Conservation (phyloP, 768 basidiomycete genomes). For the Podaxis sp. region DNA sequence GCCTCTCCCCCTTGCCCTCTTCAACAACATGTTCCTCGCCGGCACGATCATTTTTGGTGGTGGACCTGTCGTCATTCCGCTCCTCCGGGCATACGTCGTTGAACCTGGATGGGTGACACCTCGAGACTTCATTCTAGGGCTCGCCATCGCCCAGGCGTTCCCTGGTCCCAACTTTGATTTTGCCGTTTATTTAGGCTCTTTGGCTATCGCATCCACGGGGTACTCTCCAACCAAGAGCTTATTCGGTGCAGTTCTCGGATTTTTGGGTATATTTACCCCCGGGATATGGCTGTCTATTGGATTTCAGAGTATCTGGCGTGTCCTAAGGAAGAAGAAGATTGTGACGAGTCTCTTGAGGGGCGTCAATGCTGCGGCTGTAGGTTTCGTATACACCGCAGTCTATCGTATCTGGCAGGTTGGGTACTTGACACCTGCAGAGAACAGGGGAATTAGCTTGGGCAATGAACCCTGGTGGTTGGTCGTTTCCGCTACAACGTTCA, state of each 20-base stretch:
- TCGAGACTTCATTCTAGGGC: constrained; percentile 52
- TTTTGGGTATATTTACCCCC: constrained; percentile 48
- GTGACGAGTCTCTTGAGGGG: constrained; percentile 34
- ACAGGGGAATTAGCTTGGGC: constrained; percentile 28
- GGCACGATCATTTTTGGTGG: constrained; percentile 52
- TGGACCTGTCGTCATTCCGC: constrained; percentile 56
- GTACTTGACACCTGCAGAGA: constrained; percentile 29
- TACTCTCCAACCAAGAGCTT: constrained; percentile 22
- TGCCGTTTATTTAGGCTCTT: constrained; percentile 48
- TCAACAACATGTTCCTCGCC: constrained; percentile 46
- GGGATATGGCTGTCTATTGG: constrained; percentile 38
- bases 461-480: constrained; percentile 50
- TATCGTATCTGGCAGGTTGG: constrained; percentile 38
- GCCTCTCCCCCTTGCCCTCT: constrained; percentile 32
- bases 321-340: constrained; percentile 26
- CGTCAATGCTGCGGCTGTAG: constrained; percentile 40
- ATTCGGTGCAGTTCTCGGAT: constrained; percentile 46
- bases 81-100: constrained; percentile 50
- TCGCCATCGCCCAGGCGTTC: constrained; percentile 47
- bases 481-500: constrained; percentile 37
- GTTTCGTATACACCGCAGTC: constrained; percentile 41
- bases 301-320: constrained; percentile 34
- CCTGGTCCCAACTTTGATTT: constrained; percentile 61
- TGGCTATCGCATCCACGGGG: constrained; percentile 23
- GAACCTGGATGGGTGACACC: constrained; percentile 49